Evolutionary conservation across 768 basidiomycete genomes (phyloP).

Genomic region (Trametes gibbosa): DNA sequence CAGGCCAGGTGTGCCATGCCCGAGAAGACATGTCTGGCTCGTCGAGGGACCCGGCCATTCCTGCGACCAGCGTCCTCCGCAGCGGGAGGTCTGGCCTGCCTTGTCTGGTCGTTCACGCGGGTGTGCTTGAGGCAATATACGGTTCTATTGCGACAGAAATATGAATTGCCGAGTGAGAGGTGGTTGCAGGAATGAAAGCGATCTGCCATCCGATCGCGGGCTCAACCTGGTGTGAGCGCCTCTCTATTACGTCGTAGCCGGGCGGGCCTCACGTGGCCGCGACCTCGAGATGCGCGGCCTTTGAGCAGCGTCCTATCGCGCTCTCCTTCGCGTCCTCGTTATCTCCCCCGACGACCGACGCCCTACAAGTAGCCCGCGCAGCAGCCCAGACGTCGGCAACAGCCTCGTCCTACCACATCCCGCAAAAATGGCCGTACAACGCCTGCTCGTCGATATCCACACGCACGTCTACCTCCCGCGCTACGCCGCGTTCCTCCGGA

Average conservation of each 20-base stretch:
- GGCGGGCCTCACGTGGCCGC: constrained; percentile 14
- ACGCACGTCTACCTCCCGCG: constrained; percentile 84
- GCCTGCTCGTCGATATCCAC: constrained; percentile 74
- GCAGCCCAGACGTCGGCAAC: not conserved
- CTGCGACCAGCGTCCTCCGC: not conserved
- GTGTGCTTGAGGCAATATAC: too few species aligned
- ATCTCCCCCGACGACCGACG: not conserved
- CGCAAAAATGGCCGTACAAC: constrained; percentile 18
- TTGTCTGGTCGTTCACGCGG: too few species aligned
- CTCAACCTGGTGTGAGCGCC: not conserved
- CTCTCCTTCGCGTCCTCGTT: not conserved
- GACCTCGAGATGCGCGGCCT: constrained; percentile 8
- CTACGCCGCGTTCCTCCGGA: constrained; percentile 68
- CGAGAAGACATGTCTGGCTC: not conserved
- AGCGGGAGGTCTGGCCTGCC: too few species aligned
- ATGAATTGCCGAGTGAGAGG: not conserved
- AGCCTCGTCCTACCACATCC: too few species aligned
- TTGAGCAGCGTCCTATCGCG: too few species aligned
- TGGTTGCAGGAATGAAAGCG: not conserved
- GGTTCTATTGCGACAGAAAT: not conserved
- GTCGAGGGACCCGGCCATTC: not conserved
- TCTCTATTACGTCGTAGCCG: too few species aligned
- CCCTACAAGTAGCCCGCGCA: not conserved
- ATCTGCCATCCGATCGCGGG: constrained; percentile 10
- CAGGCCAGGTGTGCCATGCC: too few species aligned